These are phyloP conservation scores for Zizania palustris DNA, from an alignment of 202 grass and related monocot species.

Conservation along the genomic window DNA sequence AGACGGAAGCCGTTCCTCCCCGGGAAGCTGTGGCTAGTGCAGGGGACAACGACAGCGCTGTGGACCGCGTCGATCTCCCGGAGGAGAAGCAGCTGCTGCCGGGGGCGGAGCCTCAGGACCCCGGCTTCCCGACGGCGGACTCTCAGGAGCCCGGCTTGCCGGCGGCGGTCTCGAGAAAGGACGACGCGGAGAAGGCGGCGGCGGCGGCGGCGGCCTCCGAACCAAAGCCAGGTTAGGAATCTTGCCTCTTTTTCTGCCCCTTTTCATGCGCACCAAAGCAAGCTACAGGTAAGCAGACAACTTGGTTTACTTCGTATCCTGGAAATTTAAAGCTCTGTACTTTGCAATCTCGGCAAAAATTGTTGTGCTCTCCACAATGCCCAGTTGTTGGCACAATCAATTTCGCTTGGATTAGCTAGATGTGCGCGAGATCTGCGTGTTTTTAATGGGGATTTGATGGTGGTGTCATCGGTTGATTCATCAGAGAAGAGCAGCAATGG, in stretches of 20 bases:
- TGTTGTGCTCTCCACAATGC: conserved; percentile 9
- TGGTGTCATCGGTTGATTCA: conserved; percentile 18
- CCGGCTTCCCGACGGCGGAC: conserved; percentile 13
- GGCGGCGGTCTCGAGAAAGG: conserved; percentile 33
- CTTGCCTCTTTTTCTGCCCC: neutral
- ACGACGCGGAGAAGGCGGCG: conserved; percentile 6
- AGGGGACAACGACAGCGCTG: neutral
- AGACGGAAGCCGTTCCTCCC: conserved; percentile 34
- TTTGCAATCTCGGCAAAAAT: conserved; percentile 14
- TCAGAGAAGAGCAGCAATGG: conserved; percentile 31
- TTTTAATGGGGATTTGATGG: conserved; percentile 5
- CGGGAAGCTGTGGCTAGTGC: conserved; percentile 17
- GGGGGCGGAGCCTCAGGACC: neutral
- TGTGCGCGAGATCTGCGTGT: conserved; percentile 34
- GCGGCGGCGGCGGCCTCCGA: conserved; percentile 12
- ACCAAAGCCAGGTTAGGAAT: conserved; percentile 50
- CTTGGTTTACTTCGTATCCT: neutral
- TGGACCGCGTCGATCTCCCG: conserved; percentile 39
- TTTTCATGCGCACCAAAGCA: neutral
- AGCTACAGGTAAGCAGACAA: neutral
- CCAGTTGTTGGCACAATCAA: neutral
- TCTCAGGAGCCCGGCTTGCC: conserved; percentile 46
- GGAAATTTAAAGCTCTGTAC: conserved; percentile 30
- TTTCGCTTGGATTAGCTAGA: conserved; percentile 25
- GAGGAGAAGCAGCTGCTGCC: conserved; percentile 12